Evolutionary conservation across 2,329 filamentous ascomycete species (phyloP), one percentile per base, ranked within the genome.

Genomic region (Claviceps sp.): DNA sequence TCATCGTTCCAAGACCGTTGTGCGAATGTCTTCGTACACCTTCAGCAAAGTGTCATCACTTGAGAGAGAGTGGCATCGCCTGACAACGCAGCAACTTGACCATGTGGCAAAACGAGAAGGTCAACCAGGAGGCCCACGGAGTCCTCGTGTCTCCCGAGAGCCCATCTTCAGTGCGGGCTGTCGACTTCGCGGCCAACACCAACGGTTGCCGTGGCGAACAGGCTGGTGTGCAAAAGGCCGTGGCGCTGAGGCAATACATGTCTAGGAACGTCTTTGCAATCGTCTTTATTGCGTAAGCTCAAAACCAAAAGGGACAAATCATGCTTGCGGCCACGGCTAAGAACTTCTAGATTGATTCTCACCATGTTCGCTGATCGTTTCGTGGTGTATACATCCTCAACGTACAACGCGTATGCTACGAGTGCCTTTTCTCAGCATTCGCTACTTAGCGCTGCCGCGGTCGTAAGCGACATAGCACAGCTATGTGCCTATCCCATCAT

Each of bases 401-500:
- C 60, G 4, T 66, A 66, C 53, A 60, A 63, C 47, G 59, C 65
- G 0, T 67, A 64, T 49, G 65, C 64, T 3, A 66, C 65, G 0
- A 66, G 63, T 41, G 57, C 57, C 13, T 79, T 76, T 52, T 61
- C 68, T 39, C 62, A 66, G 14, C 76, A 79, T 57, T 76, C 75
- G 5, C 64, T 76, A 5, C 64, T 76, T 24, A 69, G 71, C 24
- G 13, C 42, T 26, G 42, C 42, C 37, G 67, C 70, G 43, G 72
- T 78, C 48, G 70, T 78, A 0, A 63, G 71, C 3, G 70, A 65
- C 45, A 69, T 73, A 42, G 73, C 76, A 40, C 62, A 66, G 57
- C 74, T 77, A 24, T 74, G 78, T 3, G 72, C 76, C 7, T 80
- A 80, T 58, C 76, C 80, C 5, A 74, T 80, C 8, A 71, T 82